phyloP scores from a whole-genome alignment of 768 basidiomycete species.

The Lactarius indigo region DNA sequence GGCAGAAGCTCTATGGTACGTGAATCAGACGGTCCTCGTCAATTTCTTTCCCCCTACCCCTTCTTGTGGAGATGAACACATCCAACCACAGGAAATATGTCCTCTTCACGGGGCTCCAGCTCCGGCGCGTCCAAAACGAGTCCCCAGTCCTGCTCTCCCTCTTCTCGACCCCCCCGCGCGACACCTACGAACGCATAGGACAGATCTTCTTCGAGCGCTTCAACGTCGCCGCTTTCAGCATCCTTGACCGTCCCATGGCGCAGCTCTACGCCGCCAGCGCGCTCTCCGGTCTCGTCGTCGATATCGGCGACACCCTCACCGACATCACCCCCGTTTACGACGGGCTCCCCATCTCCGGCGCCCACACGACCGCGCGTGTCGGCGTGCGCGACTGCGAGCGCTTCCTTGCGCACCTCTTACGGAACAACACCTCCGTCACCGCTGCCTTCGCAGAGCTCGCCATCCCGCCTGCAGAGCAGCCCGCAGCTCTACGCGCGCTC shows the following conservation, averaged over 20 bases:
- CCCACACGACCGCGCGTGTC: slow-evolving; percentile 53
- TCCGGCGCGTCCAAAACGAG: slow-evolving; percentile 82
- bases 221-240: slow-evolving; percentile 78
- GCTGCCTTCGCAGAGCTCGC: slow-evolving; percentile 53
- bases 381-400: slow-evolving; percentile 71
- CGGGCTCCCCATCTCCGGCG: slow-evolving; percentile 54
- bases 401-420: slow-evolving; percentile 72
- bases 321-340: slow-evolving; percentile 80
- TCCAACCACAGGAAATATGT: slow-evolving; percentile 68
- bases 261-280: slow-evolving; percentile 77
- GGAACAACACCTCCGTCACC: slow-evolving; percentile 63
- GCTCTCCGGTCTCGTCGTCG: slow-evolving; percentile 73
- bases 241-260: slow-evolving; percentile 80
- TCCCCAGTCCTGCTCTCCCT: slow-evolving; percentile 80
- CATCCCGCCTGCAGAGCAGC: slow-evolving; percentile 23
- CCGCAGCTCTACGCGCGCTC: slow-evolving; percentile 57
- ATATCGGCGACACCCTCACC: slow-evolving; percentile 72
- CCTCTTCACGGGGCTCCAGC: slow-evolving; percentile 68
- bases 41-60: neutral
- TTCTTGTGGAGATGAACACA: neutral
- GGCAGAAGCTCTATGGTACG: slow-evolving; percentile 87
- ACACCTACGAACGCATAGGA: slow-evolving; percentile 66
- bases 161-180: slow-evolving; percentile 58
- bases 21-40: slow-evolving; percentile 7
- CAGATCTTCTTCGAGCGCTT: slow-evolving; percentile 91